These are phyloP conservation scores for Neoscytalidium dimidiatum DNA, from an alignment of 2,329 filamentous ascomycete genomes.

Conservation along the genomic window DNA sequence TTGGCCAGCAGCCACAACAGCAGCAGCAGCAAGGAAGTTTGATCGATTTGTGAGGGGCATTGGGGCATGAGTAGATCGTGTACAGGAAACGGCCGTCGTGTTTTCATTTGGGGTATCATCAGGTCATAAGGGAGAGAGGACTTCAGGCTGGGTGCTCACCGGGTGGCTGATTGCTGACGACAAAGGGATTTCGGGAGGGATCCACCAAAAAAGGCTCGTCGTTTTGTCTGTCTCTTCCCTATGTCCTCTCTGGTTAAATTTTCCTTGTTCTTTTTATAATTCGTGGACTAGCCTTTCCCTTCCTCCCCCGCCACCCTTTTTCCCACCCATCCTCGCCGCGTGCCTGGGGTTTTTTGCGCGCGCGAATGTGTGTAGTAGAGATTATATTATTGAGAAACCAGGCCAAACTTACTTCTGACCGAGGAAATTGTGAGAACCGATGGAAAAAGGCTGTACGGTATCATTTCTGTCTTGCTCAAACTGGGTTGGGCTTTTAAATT, in stretches of 20 bases:
- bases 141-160: not conserved
- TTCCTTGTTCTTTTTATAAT: slow-evolving; percentile 5
- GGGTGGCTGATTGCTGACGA: not conserved
- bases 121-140: not conserved
- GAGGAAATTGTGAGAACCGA: too few relatives aligned
- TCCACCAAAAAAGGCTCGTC: slow-evolving; percentile 4
- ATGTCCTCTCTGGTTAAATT: not conserved
- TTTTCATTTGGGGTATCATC: not conserved
- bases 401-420: too few relatives aligned
- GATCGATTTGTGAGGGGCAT: slow-evolving; percentile 56
- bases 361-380: slow-evolving; percentile 11
- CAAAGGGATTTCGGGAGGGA: not conserved
- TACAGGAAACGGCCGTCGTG: slow-evolving; percentile 3
- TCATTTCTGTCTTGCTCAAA: too few relatives aligned
- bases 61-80: not conserved
- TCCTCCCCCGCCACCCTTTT: not conserved
- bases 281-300: slow-evolving; percentile 5
- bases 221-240: slow-evolving; percentile 14
- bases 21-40: slow-evolving; percentile 56
- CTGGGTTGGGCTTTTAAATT: too few relatives aligned
- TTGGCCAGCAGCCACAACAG: slow-evolving; percentile 44
- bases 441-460: too few relatives aligned
- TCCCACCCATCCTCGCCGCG: not conserved
- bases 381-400: not conserved
- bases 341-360: not conserved